Evolutionary conservation across 2,329 filamentous ascomycete species (phyloP).

Genomic region (Pseudopyricularia cyperi): DNA sequence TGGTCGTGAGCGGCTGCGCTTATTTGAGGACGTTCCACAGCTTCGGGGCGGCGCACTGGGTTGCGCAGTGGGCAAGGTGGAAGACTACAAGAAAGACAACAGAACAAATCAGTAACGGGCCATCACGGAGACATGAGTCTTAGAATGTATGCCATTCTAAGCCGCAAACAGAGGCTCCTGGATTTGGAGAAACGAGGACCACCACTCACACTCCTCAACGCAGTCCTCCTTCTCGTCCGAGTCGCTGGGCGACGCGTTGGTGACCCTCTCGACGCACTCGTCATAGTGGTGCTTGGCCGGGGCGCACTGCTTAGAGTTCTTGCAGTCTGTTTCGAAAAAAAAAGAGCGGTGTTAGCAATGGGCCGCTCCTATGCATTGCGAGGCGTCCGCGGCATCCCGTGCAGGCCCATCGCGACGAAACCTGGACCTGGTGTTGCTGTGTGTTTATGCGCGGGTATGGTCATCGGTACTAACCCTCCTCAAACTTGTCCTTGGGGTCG

Average conservation of each 20-base stretch:
- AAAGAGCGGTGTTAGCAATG: slow-evolving; percentile 9
- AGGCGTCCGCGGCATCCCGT: no score
- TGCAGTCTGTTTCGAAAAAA: slow-evolving; percentile 57
- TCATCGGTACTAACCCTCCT: slow-evolving; percentile 55
- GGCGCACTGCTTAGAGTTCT: slow-evolving; percentile 71
- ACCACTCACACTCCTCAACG: slow-evolving; percentile 90
- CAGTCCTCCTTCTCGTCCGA: slow-evolving; percentile 81
- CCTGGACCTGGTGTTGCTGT: background rate
- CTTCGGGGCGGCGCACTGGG: slow-evolving; percentile 87
- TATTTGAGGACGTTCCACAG: slow-evolving; percentile 91
- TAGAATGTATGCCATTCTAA: no score
- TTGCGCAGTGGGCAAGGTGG: slow-evolving; percentile 95
- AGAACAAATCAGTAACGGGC: background rate
- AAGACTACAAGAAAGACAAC: slow-evolving; percentile 54
- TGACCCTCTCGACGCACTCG: slow-evolving; percentile 89
- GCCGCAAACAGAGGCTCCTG: no score
- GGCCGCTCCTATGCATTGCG: background rate
- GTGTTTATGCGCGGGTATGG: background rate
- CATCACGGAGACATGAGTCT: background rate
- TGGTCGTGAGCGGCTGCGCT: slow-evolving; percentile 15
- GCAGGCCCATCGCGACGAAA: background rate
- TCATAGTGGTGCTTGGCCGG: slow-evolving; percentile 96
- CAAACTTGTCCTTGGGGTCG: slow-evolving; percentile 76
- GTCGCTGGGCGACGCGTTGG: slow-evolving; percentile 38
- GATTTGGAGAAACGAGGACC: no score